Evolutionary conservation across 345 rosid genomes (phyloP).

Genomic region (Anacardium occidentale): DNA sequence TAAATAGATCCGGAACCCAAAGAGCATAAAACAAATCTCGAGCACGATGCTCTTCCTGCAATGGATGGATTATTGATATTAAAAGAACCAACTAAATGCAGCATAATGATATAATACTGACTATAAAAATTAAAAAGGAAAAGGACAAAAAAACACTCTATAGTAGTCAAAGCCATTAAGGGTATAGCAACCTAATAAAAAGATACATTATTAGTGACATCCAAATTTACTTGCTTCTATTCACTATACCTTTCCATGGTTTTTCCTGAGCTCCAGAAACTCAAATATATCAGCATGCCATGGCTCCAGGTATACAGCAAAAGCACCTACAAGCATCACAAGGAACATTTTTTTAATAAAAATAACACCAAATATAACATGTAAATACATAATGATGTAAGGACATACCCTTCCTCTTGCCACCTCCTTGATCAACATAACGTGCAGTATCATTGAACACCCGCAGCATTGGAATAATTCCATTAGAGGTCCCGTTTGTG

Average conservation of each 20-base stretch:
- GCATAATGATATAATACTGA: not conserved
- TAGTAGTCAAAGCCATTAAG: not conserved
- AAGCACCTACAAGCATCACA: constrained; percentile 51
- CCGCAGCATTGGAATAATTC: constrained; percentile 73
- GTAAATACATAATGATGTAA: not conserved
- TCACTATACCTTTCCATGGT: constrained; percentile 63
- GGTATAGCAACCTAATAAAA: not conserved
- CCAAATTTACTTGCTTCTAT: not conserved
- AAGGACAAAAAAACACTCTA: not conserved
- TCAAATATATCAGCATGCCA: constrained; percentile 81
- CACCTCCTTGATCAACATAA: constrained; percentile 89
- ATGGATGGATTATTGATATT: not conserved
- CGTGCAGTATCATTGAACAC: constrained; percentile 86
- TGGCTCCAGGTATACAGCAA: constrained; percentile 85
- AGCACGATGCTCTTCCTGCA: constrained; percentile 79
- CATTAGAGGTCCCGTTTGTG: constrained; percentile 75
- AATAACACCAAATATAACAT: no score
- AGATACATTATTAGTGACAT: not conserved
- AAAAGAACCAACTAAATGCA: not conserved
- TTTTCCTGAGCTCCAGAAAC: constrained; percentile 72
- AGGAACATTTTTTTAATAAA: not conserved
- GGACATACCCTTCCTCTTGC: constrained; percentile 71
- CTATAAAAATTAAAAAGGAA: no score
- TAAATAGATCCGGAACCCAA: constrained; percentile 92
- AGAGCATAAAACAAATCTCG: constrained; percentile 81